phyloP scores from a whole-genome alignment of 768 basidiomycete species.

The Podaxis sp. region DNA sequence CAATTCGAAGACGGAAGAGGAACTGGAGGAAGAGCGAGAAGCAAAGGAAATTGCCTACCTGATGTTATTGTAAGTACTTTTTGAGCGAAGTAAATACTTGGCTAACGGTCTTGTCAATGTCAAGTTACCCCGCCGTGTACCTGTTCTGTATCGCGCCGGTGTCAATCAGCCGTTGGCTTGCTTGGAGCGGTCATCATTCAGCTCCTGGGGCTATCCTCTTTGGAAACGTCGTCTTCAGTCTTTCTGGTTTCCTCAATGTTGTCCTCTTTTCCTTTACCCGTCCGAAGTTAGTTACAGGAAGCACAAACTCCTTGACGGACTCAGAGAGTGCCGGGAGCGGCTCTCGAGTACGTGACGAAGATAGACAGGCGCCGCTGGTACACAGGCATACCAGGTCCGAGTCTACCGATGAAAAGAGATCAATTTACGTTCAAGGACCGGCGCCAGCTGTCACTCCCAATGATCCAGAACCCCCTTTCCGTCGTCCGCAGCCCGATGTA shows the following conservation, averaged over 20 bases:
- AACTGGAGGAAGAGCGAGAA: conserved; percentile 26
- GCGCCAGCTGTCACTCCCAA: too few relatives aligned
- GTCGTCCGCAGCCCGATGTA: too few relatives aligned
- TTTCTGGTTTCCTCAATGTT: conserved; percentile 47
- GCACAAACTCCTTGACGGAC: neutral
- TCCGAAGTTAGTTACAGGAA: conserved; percentile 20
- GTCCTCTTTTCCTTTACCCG: conserved; percentile 35
- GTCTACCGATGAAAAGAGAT: neutral
- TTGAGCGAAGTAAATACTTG: neutral
- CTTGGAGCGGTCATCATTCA: conserved; percentile 27
- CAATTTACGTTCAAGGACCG: neutral
- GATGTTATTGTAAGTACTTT: conserved; percentile 46
- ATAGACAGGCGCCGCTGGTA: too few relatives aligned
- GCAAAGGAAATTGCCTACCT: conserved; percentile 35
- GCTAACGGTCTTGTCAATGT: neutral
- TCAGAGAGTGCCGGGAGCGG: neutral
- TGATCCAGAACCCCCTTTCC: too few relatives aligned
- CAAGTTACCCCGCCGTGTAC: conserved; percentile 48
- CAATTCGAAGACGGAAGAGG: conserved; percentile 8
- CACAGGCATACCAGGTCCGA: neutral
- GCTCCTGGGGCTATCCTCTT: conserved; percentile 39
- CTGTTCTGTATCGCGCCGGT: conserved; percentile 42
- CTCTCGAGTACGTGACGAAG: neutral
- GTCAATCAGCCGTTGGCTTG: conserved; percentile 37
- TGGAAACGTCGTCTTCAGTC: conserved; percentile 39